Evolutionary conservation across 805 yeast genomes (phyloP), one percentile per base, ranked within the genome.

Genomic region (Starmerella stigmatis): DNA sequence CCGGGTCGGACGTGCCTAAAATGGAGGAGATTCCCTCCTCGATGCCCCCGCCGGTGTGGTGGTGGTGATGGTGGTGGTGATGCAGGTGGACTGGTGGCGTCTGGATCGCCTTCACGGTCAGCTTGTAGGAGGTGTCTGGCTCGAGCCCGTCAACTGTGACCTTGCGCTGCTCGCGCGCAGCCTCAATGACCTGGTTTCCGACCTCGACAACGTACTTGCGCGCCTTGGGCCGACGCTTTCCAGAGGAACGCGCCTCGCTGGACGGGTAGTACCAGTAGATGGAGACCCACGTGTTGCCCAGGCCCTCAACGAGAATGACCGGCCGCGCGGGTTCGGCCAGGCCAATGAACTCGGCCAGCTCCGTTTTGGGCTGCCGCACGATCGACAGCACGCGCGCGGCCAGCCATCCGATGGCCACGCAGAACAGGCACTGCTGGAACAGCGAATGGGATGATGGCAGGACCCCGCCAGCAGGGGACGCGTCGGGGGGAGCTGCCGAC

Each of bases 141-240:
- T 52, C 50, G 19, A 66, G 53, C 13, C 63, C 61, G 4, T 62
- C 53, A 13, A 66, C 46, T 16, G 62, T 47, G 11, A 62, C 60
- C 5, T 58, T 51, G 5, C 64, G 48, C 22, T 60, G 62, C 27
- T 60, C 50, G 19, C 65, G 59, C 16, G 64, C 68, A 23, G 58
- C 56, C 34, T 63, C 67, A 21, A 46, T 25, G 13, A 35, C 31
- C 17, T 38, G 44, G 3, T 32, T 41, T 13, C 46, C 52, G 8
- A 44, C 23, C 5, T 25, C 29, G 10, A 52, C 35, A 4, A 39
- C 31, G 11, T 43, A 40, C 33, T 25, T 26, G 16, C 45, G 29
- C 15, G 42, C 40, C 32, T 32, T 32, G 13, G 43, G 43, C 17
- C 46, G 46, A 28, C 49, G 26, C n/a, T 25, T 19, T 5, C 45